Percentiles rank a stretch among this genome's conserved stretches.
Evolutionary conservation across 306 rosid species (phyloP).

Genomic region (Styphnolobium japonicum): DNA sequence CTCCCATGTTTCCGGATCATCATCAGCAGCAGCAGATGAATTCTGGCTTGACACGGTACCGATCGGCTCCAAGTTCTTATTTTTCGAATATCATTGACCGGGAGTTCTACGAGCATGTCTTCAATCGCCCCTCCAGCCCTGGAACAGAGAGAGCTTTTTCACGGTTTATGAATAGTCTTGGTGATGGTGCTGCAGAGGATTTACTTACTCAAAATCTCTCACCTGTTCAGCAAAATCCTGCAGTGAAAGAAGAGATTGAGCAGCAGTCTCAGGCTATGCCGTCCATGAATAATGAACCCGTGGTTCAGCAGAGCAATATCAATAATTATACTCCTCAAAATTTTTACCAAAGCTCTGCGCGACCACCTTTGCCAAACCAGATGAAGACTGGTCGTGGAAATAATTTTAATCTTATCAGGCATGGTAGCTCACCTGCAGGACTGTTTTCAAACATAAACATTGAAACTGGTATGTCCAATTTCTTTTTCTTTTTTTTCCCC

Average conservation of each 20-base stretch:
- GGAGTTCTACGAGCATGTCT: conserved; percentile 64
- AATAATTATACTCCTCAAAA: conserved; percentile 43
- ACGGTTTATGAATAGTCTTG: conserved; percentile 51
- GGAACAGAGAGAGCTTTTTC: conserved; percentile 76
- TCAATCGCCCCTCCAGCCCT: conserved; percentile 78
- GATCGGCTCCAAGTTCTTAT: conserved; percentile 92
- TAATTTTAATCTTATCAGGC: conserved; percentile 66
- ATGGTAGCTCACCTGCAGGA: conserved; percentile 95
- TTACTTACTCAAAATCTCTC: conserved; percentile 29
- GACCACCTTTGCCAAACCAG: conserved; percentile 85
- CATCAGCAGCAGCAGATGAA: conserved; percentile 58
- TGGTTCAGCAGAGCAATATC: conserved; percentile 37
- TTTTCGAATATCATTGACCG: conserved; percentile 61
- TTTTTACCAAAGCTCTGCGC: conserved; percentile 51
- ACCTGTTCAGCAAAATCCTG: conserved; percentile 21
- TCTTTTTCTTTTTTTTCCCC: neutral
- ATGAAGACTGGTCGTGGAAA: conserved; percentile 54
- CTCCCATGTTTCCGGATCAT: conserved; percentile 35
- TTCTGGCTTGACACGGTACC: conserved; percentile 72
- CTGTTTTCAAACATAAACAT: conserved; percentile 59
- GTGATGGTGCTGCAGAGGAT: conserved; percentile 29
- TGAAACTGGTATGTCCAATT: conserved; percentile 46
- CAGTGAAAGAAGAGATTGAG: conserved; percentile 31
- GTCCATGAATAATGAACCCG: conserved; percentile 38
- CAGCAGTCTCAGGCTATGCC: conserved; percentile 43